Evolutionary conservation across 1,284 basidiomycete species (phyloP), one percentile per base, ranked within the genome.

Genomic region (Schizopora paradoxa): DNA sequence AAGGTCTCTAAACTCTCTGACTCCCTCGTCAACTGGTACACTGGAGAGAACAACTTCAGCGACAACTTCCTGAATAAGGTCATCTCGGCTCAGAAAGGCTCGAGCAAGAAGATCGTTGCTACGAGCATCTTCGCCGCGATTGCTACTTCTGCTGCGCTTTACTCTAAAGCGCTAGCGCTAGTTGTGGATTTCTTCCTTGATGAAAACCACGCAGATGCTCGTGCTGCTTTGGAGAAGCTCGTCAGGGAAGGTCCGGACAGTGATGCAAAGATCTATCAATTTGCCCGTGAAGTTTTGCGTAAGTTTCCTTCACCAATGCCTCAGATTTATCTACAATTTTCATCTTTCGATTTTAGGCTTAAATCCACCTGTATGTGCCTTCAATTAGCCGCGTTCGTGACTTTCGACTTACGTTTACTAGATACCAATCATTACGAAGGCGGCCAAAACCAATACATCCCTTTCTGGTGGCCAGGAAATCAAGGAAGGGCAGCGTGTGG

Each of bases 131-230:
- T 79, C 52, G 65, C 67, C 6, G 70, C 74, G 48, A 58, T 69
- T 10, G 65, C 78, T 10, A 73, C 77, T 5, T 74, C 76, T 4
- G 67, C 73, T 1, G 63, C 72, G 1, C 56, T 74, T 14, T 81
- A 75, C 61, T 75, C 79, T 3, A 68, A 76, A 52, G 70, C 73
- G 4, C 61, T 83, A 22, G 69, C 76, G 2, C 70, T 76, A 45
- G 69, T 83, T 23, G 67, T 88, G 40, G 70, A 86, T 59, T 83
- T 77, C 61, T 87, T 79, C 56, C 63, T 86, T 14, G 63, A 70
- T 21, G 65, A 71, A 1, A 63, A 60, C 22, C 65, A 66, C 45
- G 49, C 58, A 29, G 49, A 61, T 19, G 69, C 70, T 38, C 62
- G 73, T 18, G 63, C 64, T 10, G 65, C 73, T 33, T 68, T 86